These are phyloP conservation scores for Naganishia sp. DNA, from an alignment of 1,284 basidiomycete species.

Conservation along the genomic window DNA sequence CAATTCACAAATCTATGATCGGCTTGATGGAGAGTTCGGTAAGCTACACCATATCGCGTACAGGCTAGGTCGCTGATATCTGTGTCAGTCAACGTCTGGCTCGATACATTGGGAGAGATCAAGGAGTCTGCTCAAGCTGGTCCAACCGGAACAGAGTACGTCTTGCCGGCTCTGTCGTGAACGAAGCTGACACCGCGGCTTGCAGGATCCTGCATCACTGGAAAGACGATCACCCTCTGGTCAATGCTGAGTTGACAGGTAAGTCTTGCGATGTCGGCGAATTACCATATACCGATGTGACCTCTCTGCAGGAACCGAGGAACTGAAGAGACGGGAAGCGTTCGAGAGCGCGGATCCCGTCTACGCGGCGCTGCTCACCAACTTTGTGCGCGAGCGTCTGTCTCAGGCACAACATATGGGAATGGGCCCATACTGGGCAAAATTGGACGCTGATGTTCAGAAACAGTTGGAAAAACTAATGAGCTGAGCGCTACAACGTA, in stretches of 20 bases:
- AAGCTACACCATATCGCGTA: slow-evolving; percentile 53
- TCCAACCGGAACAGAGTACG: slow-evolving; percentile 42
- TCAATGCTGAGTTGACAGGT: slow-evolving; percentile 47
- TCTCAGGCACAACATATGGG: slow-evolving; percentile 45
- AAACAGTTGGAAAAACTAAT: slow-evolving; percentile 48
- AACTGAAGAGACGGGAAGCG: slow-evolving; percentile 38
- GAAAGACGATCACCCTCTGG: slow-evolving; percentile 41
- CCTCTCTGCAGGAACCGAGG: slow-evolving; percentile 21
- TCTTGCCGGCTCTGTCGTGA: background rate
- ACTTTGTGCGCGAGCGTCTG: slow-evolving; percentile 46
- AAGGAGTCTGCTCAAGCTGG: slow-evolving; percentile 64
- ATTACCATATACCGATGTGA: background rate
- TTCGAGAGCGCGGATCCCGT: slow-evolving; percentile 50
- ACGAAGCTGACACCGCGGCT: slow-evolving; percentile 6
- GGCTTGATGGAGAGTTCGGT: slow-evolving; percentile 53
- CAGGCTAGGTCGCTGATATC: background rate
- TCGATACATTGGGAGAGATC: slow-evolving; percentile 84
- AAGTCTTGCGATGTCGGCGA: slow-evolving; percentile 10
- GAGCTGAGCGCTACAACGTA: slow-evolving; percentile 14
- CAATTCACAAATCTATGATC: slow-evolving; percentile 70
- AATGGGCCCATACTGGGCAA: slow-evolving; percentile 52
- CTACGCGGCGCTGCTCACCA: slow-evolving; percentile 44
- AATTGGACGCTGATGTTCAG: slow-evolving; percentile 49
- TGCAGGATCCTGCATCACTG: slow-evolving; percentile 37
- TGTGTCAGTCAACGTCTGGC: slow-evolving; percentile 74